Conservation (phyloP, 371 early-diverging fungal genomes). For the Chytridium lagenaria region DNA sequence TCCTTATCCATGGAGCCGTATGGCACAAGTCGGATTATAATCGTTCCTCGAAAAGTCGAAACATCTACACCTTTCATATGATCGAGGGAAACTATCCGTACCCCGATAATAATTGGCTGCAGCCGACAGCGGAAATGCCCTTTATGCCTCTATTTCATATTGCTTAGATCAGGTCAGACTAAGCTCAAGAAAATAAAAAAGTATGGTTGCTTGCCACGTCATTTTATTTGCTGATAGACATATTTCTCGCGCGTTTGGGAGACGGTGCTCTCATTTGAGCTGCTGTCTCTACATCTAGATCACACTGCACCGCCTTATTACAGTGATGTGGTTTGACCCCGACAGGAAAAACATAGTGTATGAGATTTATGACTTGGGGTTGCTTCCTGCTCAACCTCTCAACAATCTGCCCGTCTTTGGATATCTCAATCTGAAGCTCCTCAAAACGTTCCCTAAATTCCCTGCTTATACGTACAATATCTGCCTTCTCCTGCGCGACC, state of each 20-base stretch:
- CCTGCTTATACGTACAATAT: conserved; percentile 7
- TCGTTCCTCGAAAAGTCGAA: conserved; percentile 75
- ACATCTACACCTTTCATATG: conserved; percentile 92
- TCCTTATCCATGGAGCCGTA: conserved; percentile 90
- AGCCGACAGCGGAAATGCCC: conserved; percentile 44
- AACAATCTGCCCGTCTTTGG: not conserved
- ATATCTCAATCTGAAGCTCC: conserved; percentile 13
- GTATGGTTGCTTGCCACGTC: too few species aligned
- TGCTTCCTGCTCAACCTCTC: conserved; percentile 2
- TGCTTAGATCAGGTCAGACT: too few species aligned
- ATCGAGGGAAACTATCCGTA: conserved; percentile 73
- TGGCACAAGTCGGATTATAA: conserved; percentile 83
- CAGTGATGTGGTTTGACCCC: not conserved
- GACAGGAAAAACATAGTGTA: conserved; percentile 4
- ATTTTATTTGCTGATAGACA: not conserved
- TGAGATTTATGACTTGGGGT: not conserved
- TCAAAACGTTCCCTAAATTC: conserved; percentile 21
- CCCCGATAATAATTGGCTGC: conserved; percentile 56
- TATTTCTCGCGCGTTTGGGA: not conserved
- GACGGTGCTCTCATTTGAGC: not conserved
- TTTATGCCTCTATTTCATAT: conserved; percentile 45
- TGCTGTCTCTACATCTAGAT: conserved; percentile 5
- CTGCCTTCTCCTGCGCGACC: not conserved
- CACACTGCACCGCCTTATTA: conserved; percentile 7
- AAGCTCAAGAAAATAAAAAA: too few species aligned